Evolutionary conservation across 2,329 filamentous ascomycete genomes (phyloP), one percentile per base, ranked within the genome.

Genomic region (Fusarium tuaranense): DNA sequence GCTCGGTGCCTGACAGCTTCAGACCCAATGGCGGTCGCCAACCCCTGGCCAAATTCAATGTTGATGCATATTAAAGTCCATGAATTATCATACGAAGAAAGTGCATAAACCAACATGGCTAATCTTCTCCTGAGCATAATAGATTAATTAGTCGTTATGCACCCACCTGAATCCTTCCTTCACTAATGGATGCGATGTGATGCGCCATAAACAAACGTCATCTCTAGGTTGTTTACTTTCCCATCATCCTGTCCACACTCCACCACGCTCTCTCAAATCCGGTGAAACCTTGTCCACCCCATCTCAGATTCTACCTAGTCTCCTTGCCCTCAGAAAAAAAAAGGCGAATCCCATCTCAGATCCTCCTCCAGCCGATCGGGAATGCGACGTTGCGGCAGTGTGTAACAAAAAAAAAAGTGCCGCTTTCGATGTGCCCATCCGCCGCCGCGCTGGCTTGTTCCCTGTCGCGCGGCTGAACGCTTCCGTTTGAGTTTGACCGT

Each of bases 171-270:
- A 44, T 57, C 59, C 38, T 16, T 32, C 44, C 27, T n/a, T 32
- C 32, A 51, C 46, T 27, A 10, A 51, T 27, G 44, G 20, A 25
- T 46, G 44, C 7, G 44, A 74, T 46, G 44, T 1, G 20, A 74
- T 72, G 73, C 71, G 71, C 68, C 22, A 74, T 76, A 72, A 75
- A 74, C 66, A 75, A 74, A 75, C 74, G 74, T 76, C 74, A 76
- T 76, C 71, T 41, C n/a, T 41, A 6, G 57, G 74, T 76, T 76
- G 74, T 76, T 76, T 76, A 76, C 74, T 69, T 76, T 36, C 34
- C 66, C 63, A 39, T 57, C 53, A 51, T 44, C 58, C 34, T 6
- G 6, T 25, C 20, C 32, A 48, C 13, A 14, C 69, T 71, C 73
- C 71, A 76, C 74, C 61, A 60, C 65, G 57, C 61, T 41, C 46